Percentiles rank a stretch among this genome's conserved stretches.
These are phyloP conservation scores for Escallonia herrerae DNA, from an alignment of 129 eudicot genomes.

Conservation along the genomic window DNA sequence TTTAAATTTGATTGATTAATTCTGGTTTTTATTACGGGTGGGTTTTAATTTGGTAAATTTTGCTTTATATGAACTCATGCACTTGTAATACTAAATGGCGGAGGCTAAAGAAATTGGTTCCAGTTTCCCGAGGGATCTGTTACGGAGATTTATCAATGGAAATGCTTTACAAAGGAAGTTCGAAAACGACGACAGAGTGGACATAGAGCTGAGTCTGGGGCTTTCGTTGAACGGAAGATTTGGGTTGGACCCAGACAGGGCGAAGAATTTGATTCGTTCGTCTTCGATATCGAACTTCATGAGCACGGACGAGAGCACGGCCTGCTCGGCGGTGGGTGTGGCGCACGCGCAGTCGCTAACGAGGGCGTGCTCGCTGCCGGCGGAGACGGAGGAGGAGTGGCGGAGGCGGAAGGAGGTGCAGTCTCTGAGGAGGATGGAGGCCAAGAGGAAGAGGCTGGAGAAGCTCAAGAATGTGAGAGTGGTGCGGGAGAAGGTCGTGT, in stretches of 20 bases:
- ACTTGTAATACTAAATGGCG: slow-evolving; percentile 17
- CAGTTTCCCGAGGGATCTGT: slow-evolving; percentile 19
- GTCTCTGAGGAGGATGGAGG: slow-evolving; percentile 41
- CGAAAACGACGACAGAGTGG: slow-evolving; percentile 5
- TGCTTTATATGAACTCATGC: neutral
- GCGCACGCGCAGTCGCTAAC: slow-evolving; percentile 21
- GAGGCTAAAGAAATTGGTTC: slow-evolving; percentile 11
- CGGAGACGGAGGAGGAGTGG: slow-evolving; percentile 49
- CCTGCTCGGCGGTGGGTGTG: slow-evolving; percentile 6
- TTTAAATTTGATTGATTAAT: too few relatives aligned
- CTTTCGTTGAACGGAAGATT: slow-evolving; percentile 60
- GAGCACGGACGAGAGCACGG: slow-evolving; percentile 1
- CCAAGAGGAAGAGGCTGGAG: slow-evolving; percentile 48
- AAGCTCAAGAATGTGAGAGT: slow-evolving; percentile 32
- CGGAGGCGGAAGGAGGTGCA: slow-evolving; percentile 51
- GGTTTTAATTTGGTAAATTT: neutral
- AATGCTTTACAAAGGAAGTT: slow-evolving; percentile 6
- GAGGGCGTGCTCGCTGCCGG: slow-evolving; percentile 59
- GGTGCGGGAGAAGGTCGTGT: slow-evolving; percentile 6
- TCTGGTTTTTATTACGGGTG: too few relatives aligned
- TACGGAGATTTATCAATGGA: slow-evolving; percentile 18
- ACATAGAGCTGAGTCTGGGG: slow-evolving; percentile 46
- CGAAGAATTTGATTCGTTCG: slow-evolving; percentile 23
- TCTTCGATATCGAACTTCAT: slow-evolving; percentile 30
- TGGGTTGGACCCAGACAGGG: slow-evolving; percentile 41